Percentiles rank a stretch among this genome's conserved stretches.
These are phyloP conservation scores for Trypanosoma vivax DNA, from an alignment of 208 protist genomes.

Conservation along the genomic window DNA sequence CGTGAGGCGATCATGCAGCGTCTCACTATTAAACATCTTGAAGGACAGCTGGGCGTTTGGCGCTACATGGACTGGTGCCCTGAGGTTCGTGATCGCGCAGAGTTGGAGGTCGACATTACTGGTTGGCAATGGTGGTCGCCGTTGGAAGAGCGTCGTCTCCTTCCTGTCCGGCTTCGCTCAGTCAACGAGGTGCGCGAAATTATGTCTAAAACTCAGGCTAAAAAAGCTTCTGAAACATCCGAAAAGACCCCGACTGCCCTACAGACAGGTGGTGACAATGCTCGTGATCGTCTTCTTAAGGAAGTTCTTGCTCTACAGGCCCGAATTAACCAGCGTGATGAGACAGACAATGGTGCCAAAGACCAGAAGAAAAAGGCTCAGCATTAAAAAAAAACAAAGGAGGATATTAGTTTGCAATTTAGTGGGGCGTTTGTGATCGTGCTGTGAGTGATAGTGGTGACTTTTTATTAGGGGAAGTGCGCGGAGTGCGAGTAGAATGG, in stretches of 20 bases:
- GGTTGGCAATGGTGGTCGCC: constrained; percentile 88
- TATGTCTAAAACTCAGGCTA: constrained; percentile 76
- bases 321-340: constrained; percentile 81
- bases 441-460: too few relatives aligned
- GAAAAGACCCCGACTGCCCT: constrained; percentile 35
- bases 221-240: constrained; percentile 58
- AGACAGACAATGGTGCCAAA: constrained; percentile 21
- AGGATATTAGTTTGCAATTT: too few relatives aligned
- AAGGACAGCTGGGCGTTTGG: constrained; percentile 89
- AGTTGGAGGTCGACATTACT: constrained; percentile 82
- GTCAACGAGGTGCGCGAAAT: constrained; percentile 88
- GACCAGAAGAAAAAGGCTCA: constrained; percentile 61
- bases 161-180: constrained; percentile 78
- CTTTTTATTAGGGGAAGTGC: too few relatives aligned
- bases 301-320: constrained; percentile 87
- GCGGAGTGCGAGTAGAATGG: too few relatives aligned
- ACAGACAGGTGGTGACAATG: constrained; percentile 47
- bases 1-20: constrained; percentile 91
- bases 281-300: constrained; percentile 83
- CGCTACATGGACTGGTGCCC: constrained; percentile 93
- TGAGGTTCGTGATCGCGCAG: constrained; percentile 86
- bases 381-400: constrained; percentile 58
- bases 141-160: constrained; percentile 78
- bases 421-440: too few relatives aligned
- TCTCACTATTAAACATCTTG: constrained; percentile 89